These are phyloP conservation scores for Paraglomus brasilianum DNA, from an alignment of 192 early-diverging fungal genomes.

Conservation along the genomic window DNA sequence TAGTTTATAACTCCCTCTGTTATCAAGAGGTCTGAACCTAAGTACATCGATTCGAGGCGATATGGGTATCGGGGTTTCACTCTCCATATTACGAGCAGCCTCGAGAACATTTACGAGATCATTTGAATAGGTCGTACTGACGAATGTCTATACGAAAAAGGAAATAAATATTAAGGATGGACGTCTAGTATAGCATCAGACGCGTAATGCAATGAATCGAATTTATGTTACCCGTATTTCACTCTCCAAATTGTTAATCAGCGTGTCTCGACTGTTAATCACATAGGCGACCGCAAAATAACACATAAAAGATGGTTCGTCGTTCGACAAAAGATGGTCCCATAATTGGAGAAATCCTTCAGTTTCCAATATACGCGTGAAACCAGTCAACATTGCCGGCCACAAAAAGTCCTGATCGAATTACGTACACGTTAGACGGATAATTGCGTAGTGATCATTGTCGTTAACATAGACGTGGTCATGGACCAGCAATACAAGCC, in stretches of 20 bases:
- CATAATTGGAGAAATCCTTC: constrained; percentile 13
- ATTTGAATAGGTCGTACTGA: background rate
- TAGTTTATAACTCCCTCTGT: constrained; percentile 1
- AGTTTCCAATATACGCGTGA: background rate
- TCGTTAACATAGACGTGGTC: background rate
- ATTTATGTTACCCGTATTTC: no score
- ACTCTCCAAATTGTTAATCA: background rate
- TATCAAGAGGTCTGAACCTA: background rate
- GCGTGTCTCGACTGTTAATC: background rate
- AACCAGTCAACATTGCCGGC: background rate
- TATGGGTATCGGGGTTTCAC: background rate
- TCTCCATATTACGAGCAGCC: constrained; percentile 2
- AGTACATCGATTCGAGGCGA: constrained; percentile 2
- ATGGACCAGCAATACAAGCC: no score
- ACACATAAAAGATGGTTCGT: constrained; percentile 14
- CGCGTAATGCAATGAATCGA: no score
- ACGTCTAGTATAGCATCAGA: no score
- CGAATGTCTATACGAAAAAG: constrained; percentile 4
- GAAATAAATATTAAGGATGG: background rate
- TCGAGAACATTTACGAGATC: background rate
- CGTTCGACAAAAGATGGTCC: constrained; percentile 22
- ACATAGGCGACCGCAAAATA: constrained; percentile 9
- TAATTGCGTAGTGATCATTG: background rate
- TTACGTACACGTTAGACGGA: no score
- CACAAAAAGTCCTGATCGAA: background rate